Base-by-base conservation (phyloP, 768 basidiomycete genomes). In the Chalciporus sphaerocephalus region DNA sequence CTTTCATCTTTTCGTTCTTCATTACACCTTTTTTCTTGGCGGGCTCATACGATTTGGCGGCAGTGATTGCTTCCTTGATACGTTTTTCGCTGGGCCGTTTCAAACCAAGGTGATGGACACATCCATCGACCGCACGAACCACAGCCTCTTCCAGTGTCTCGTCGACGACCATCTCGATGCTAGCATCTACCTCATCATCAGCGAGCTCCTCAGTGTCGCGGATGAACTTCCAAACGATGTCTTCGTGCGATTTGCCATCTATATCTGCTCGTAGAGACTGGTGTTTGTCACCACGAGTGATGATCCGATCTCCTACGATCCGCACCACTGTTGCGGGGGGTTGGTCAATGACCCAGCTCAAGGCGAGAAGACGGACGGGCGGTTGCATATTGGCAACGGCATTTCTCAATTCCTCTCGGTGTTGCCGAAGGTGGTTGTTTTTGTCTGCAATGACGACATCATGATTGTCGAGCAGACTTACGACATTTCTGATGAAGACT, bases 371-470 rank as follows among this genome's bases (percentile, higher is more conserved):
- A 2, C 85, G 85, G 11, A 86, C 80, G 10, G 80, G 81, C 3
- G 81, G 74, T 30, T 53, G 45, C 6, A 69, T 59, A 17, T 62
- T 62, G 7, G 67, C 54, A 37, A 74, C 70, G 6, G 80, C 76
- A 1, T 80, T 74, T 15, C 81, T 78, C 1, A 99, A 74, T 4
- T 76, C 75, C 23, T 70, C 50, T n/a, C 93, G 87, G 59, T 97
- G 93, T 65, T 85, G 80, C 13, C 59, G 69, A 2, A 87, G 73
- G 58, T 99, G 95, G 64, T 97, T 98, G 65, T 99, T 98, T 54
- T 89, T 90, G 67, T 98, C 96, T 22, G 94, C 93, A 50, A 90
- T 89, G 18, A 98, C 94, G 1, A 97, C 80, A 48, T 87, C 75
- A 40, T 87, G 69, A 0, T 61, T 72, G 42, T 76, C 60, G 20